Evolutionary conservation across 805 yeast genomes (phyloP), one percentile per base, ranked within the genome.

Genomic region (Saturnispora gosingensis): DNA sequence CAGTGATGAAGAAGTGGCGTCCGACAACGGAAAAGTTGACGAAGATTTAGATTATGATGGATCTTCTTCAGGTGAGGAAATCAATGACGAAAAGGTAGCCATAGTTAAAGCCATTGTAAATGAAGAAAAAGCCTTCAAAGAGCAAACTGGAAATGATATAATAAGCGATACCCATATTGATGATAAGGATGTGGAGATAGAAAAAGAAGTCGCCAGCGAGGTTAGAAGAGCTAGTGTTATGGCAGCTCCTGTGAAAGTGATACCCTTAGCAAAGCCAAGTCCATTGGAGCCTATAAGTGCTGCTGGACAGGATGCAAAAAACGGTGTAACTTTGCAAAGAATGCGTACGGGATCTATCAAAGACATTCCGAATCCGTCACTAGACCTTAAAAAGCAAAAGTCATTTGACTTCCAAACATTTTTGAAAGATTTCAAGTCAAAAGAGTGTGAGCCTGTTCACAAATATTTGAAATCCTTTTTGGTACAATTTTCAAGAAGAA

Each of bases 371-470:
- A 64, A 63, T 46, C 66, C 71, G 5, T 67, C 67, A 46, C 58
- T 46, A 40, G 54, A 54, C 56, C 62, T 57, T 5, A 58, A 58
- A 36, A 62, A 61, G 34, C 67, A 64, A 47, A 56, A 51, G 25
- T 72, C 76, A 4, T 90, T 91, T 67, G 96, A 93, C 64, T 93
- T 91, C 65, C 96, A 88, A 63, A 67, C 75, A 24, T 93, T 93
- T 63, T 72, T 89, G 39, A 72, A 74, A 11, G 86, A 84, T 57
- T 74, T 93, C 57, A 82, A 84, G 53, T 75, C 78, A 49, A 83
- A 82, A 56, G 74, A 76, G 50, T 97, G 98, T 5, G 96, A 88
- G 53, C 97, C 98, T 0, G 77, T 89, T 36, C 89, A 90, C 5
- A 77, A 88, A 52, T 93, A 91, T 62, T 78, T 90, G 40, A 81